Conservation (phyloP, 169 alveolate species). For the Babesia bigemina region DNA sequence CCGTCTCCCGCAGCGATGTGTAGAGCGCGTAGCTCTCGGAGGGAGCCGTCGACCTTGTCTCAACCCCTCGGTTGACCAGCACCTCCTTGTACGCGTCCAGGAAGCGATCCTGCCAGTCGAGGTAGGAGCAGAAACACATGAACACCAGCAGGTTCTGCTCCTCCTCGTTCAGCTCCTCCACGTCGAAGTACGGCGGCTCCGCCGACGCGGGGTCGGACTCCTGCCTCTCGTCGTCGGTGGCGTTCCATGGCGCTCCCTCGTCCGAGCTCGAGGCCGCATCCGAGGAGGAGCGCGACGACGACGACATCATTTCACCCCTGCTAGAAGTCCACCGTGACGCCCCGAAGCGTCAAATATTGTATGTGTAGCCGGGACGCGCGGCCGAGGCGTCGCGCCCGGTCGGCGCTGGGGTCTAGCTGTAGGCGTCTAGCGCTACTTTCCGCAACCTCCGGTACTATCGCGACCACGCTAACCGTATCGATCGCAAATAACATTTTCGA, state of each 20-base stretch:
- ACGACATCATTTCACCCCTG: no score
- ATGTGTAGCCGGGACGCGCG: no score
- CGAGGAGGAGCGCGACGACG: neutral
- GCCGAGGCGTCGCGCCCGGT: no score
- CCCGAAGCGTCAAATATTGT: no score
- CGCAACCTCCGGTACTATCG: no score
- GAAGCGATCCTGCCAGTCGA: conserved; percentile 61
- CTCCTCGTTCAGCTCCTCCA: conserved; percentile 47
- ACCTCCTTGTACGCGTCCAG: conserved; percentile 44
- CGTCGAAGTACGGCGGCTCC: conserved; percentile 11
- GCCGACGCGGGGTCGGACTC: neutral
- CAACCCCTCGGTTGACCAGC: conserved; percentile 10
- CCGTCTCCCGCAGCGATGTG: neutral
- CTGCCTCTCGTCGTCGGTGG: no score
- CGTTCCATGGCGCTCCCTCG: conserved; percentile 4
- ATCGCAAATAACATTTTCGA: no score
- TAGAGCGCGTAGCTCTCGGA: conserved; percentile 4
- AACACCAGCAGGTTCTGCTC: conserved; percentile 40
- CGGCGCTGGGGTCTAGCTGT: no score
- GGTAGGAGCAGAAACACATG: conserved; percentile 39
- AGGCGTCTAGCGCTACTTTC: no score
- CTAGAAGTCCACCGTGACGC: no score
- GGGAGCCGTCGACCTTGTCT: neutral
- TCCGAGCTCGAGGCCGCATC: conserved; percentile 7
- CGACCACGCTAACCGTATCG: no score